A percentile compares a stretch with the other conserved stretches of the same genome.
Conservation (phyloP, 2,329 filamentous ascomycete genomes). For the Amauroascus niger region DNA sequence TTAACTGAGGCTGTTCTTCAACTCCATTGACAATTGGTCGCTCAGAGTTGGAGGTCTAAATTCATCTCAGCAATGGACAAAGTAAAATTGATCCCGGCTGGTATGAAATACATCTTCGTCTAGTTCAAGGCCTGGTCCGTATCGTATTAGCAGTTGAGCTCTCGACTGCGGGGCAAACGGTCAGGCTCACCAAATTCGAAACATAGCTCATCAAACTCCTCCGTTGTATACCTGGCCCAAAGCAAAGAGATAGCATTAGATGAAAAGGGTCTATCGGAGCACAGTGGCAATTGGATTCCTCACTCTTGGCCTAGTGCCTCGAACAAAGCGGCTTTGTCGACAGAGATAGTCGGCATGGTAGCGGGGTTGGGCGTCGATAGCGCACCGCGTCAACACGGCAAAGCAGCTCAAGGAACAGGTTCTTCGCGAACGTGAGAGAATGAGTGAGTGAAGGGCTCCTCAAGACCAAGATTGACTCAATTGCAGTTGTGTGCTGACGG, state of each 20-base stretch:
- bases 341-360: slow-evolving; percentile 89
- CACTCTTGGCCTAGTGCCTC: slow-evolving; percentile 84
- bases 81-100: slow-evolving; percentile 10
- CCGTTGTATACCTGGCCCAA: slow-evolving; percentile 69
- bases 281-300: slow-evolving; percentile 28
- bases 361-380: slow-evolving; percentile 16
- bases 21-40: slow-evolving; percentile 65
- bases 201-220: slow-evolving; percentile 93
- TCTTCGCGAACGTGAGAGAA: no score
- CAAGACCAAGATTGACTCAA: background rate
- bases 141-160: slow-evolving; percentile 24
- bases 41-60: slow-evolving; percentile 59
- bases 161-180: slow-evolving; percentile 12
- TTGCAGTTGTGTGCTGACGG: background rate
- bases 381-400: background rate
- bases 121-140: slow-evolving; percentile 63
- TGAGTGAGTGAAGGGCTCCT: background rate
- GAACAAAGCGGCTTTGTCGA: slow-evolving; percentile 94
- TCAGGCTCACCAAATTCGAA: slow-evolving; percentile 73
- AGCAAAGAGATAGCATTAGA: slow-evolving; percentile 5
- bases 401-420: background rate
- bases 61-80: slow-evolving; percentile 20
- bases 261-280: background rate
- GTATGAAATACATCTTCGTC: slow-evolving; percentile 63
- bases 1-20: slow-evolving; percentile 83